Evolutionary conservation across 78 protist genomes (phyloP), one percentile per base, ranked within the genome.

Genomic region (Dictyostelium capitatum): DNA sequence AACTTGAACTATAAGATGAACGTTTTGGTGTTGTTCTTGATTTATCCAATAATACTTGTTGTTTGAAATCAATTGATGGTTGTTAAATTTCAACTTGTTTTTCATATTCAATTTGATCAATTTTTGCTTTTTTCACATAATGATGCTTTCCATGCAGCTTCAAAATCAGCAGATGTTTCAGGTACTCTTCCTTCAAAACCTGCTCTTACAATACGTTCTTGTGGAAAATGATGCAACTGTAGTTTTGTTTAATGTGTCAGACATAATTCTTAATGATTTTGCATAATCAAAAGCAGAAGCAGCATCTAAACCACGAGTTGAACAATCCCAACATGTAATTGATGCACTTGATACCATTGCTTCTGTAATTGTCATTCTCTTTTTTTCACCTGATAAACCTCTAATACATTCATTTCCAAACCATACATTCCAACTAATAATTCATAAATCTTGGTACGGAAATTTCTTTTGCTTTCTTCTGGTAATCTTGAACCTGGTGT

Each of bases 211-310:
- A 56, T 78, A 28, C 94, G 62, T 32, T 89, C 94, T 79, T 89
- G 94, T 69, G 87, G 87, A 56, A n/a, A n/a, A n/a, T n/a, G n/a
- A n/a, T n/a, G 89, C 95, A 25, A 89, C 43, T 1, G 94, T 77
- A 6, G 94, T 89, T 32, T 89, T 89, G 53, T 89, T 47, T 15
- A 89, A 25, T 15, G 91, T 79, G 32, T 91, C 95, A 1, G 92
- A 75, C 90, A 91, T 91, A 48, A 91, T 91, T 47, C 95, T 56
- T 14, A 91, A 6, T 43, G 95, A 91, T 47, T 91, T 91, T 3
- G 95, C 95, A 59, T 91, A 91, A 47, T 91, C 95, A 6, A 91
- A 25, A 10, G 95, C 95, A 10, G 95, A 91, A 4, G 95, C 95
- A 57, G 95, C 84, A 70, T 91, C 95, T 47, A 91, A 48, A 82